Evolutionary conservation across 169 alveolate species (phyloP).

Genomic region (Plasmodium gallinaceum): DNA sequence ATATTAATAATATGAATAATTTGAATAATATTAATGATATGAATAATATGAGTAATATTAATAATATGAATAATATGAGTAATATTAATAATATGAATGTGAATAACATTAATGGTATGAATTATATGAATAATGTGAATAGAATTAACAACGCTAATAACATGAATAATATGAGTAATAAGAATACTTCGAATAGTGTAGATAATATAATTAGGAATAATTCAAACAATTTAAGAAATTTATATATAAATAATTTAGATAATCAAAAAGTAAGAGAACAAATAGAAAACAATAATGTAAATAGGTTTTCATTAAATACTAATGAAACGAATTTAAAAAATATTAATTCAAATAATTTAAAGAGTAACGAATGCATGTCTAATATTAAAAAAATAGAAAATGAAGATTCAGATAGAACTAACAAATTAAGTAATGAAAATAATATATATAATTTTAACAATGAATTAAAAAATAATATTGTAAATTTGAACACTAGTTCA

Average conservation of each 20-base stretch:
- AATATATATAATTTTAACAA: neutral
- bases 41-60: too few species aligned
- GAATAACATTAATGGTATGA: too few species aligned
- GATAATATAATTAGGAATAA: neutral
- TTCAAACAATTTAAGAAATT: neutral
- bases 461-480: neutral
- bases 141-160: too few species aligned
- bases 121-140: too few species aligned
- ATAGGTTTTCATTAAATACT: neutral
- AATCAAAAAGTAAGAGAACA: neutral
- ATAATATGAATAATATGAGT: neutral
- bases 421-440: conserved; percentile 3
- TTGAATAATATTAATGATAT: neutral
- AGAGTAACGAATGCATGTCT: neutral
- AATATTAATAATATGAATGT: neutral
- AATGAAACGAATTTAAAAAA: neutral
- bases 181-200: neutral
- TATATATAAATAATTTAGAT: neutral
- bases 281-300: neutral
- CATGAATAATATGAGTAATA: too few species aligned
- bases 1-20: neutral
- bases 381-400: too few species aligned
- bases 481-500: neutral
- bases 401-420: too few species aligned
- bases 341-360: neutral